These are phyloP conservation scores for Podila minutissima DNA, from an alignment of 192 early-diverging fungal species.

Conservation along the genomic window DNA sequence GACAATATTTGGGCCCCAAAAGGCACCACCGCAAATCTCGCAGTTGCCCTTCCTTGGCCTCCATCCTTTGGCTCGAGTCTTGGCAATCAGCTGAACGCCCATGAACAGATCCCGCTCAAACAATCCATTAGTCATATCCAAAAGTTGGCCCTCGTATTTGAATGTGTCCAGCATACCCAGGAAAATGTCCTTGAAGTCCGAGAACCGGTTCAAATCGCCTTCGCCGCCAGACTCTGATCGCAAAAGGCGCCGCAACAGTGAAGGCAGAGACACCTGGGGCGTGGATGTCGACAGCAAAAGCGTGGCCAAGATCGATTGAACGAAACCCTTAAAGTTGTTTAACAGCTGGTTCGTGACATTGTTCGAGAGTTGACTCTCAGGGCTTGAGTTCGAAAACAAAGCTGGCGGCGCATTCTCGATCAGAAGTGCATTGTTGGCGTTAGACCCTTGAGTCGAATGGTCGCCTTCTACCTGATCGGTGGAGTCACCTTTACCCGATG, in stretches of 20 bases:
- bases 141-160: constrained; percentile 69
- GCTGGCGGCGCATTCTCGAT: constrained; percentile 43
- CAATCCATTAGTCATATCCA: constrained; percentile 69
- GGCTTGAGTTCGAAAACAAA: constrained; percentile 34
- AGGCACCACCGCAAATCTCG: constrained; percentile 61
- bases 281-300: constrained; percentile 65
- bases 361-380: constrained; percentile 23
- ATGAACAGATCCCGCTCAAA: constrained; percentile 68
- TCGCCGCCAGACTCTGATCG: constrained; percentile 54
- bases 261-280: constrained; percentile 65
- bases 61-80: constrained; percentile 64
- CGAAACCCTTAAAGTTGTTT: constrained; percentile 63
- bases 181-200: constrained; percentile 68
- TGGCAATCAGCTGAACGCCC: constrained; percentile 61
- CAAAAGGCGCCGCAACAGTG: constrained; percentile 63
- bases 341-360: constrained; percentile 56
- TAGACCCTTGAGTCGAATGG: background rate
- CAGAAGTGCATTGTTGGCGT: background rate
- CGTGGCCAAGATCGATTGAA: constrained; percentile 67
- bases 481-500: constrained; percentile 3
- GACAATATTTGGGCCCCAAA: constrained; percentile 59
- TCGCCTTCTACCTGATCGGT: background rate
- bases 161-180: constrained; percentile 71
- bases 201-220: constrained; percentile 49
- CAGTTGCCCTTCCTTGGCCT: constrained; percentile 61